Conservation (phyloP, 306 rosid genomes). For the Alnus glutinosa region DNA sequence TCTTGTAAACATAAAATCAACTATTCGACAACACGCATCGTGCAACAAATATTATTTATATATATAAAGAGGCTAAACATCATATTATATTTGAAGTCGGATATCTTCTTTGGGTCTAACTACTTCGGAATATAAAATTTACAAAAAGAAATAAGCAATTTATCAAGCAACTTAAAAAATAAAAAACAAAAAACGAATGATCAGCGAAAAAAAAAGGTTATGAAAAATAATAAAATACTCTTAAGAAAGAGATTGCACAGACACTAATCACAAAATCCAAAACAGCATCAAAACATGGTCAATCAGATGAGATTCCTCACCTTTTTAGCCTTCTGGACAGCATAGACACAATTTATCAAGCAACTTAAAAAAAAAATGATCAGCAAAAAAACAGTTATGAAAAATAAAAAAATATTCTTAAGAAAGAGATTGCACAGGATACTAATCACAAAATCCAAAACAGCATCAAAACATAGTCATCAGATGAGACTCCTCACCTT, state of each 20-base stretch:
- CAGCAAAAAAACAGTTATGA: not conserved
- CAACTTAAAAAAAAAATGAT: not conserved
- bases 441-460: not conserved
- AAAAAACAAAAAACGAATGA: not conserved
- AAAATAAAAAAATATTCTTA: not conserved
- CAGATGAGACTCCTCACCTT: slow-evolving; percentile 40
- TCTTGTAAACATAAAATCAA: not conserved
- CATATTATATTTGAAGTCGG: not conserved
- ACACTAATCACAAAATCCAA: not conserved
- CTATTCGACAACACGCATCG: not conserved
- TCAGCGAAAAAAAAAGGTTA: not conserved
- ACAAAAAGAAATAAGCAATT: not conserved
- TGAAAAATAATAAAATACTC: not conserved
- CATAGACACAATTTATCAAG: not conserved
- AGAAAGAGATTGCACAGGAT: not conserved
- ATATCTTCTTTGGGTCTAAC: not conserved
- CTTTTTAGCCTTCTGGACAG: slow-evolving; percentile 39
- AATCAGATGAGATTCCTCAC: slow-evolving; percentile 36
- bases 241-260: not conserved
- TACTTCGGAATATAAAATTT: not conserved
- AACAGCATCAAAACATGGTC: not conserved
- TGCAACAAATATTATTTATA: not conserved
- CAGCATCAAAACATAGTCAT: not conserved
- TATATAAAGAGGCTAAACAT: not conserved
- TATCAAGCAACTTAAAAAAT: not conserved